Base-by-base conservation (phyloP, 2,329 filamentous ascomycete genomes). In the Fusarium staphyleae region DNA sequence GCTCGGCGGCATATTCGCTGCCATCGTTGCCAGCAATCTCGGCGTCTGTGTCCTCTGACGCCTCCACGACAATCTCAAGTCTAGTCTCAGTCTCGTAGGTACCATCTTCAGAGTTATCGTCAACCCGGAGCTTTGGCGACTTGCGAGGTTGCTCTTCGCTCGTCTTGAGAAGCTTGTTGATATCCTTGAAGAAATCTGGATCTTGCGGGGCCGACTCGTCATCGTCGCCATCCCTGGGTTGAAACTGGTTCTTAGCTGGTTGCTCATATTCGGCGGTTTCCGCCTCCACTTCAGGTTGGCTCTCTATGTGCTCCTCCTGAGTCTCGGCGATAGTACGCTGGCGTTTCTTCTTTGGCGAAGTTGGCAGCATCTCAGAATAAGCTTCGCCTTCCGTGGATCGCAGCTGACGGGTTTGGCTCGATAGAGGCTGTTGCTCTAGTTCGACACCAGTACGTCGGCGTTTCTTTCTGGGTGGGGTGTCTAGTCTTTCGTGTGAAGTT, bases 111-210 rank as follows among this genome's bases (percentile, higher is more conserved):
- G 22, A 35, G 30, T 18, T 39, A 10, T 39, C 26, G 5, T 39
- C 22, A 1, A 40, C 40, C 15, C 37, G 41, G 33, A 36, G 45
- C 13, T 28, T 14, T 14, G 34, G 34, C 12, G 39, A 29, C n/a
- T 40, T 37, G 34, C 47, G 39, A 19, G 29, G 11, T n/a, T 37
- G 40, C 7, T 46, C 48, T 6, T 46, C 48, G 3, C 9, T 15
- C 40, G 35, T 3, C 24, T 35, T 5, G 43, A 47, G 19, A 60
- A 36, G 18, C 5, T 46, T 35, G 15, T 67, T 68, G 40, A 68
- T 57, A 1, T 24, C 39, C 11, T 56, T 26, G 7, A 46, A 47
- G 16, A 68, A 56, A 7, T 41, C 40, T 2, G 37, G 44, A 1
- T 37, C 18, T 12, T 37, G 33, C 3, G 48, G 52, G 6, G 41